Evolutionary conservation across 108 stramenopile genomes (phyloP).

Genomic region (Pseudonitzschia multiseries): DNA sequence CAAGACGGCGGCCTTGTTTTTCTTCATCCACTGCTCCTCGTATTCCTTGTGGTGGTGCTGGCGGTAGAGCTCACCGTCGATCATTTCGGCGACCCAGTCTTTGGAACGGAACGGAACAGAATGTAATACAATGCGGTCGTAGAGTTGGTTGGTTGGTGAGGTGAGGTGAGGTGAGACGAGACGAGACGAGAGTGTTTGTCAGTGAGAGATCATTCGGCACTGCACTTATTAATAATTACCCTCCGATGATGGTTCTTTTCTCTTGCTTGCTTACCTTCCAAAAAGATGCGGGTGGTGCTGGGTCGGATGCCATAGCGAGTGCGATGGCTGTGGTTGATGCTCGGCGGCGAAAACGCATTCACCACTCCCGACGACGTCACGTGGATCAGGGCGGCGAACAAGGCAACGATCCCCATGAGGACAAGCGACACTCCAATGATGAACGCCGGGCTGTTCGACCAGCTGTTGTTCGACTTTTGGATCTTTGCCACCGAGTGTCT

Average conservation of each 20-base stretch:
- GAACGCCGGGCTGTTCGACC: background rate
- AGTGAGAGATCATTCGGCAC: too few species aligned
- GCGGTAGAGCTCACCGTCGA: slow-evolving; percentile 54
- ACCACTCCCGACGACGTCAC: background rate
- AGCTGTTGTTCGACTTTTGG: background rate
- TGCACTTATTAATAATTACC: too few species aligned
- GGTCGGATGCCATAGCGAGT: background rate
- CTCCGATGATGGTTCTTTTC: too few species aligned
- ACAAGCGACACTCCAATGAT: background rate
- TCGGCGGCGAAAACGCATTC: too few species aligned
- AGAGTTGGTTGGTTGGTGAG: too few species aligned
- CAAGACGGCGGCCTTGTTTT: slow-evolving; percentile 46
- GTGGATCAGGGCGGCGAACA: slow-evolving; percentile 3
- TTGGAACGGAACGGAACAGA: background rate
- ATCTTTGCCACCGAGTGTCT: background rate
- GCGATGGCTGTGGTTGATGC: too few species aligned
- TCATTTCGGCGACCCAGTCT: slow-evolving; percentile 48
- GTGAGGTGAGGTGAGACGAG: background rate
- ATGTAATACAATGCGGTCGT: too few species aligned
- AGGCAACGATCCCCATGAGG: background rate
- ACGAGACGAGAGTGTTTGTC: slow-evolving; percentile 5
- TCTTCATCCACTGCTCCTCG: slow-evolving; percentile 49
- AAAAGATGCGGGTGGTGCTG: background rate
- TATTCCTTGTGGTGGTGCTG: slow-evolving; percentile 45
- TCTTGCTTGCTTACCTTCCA: slow-evolving; percentile 11